These are phyloP conservation scores for Hsuehochloa calcarea DNA, from an alignment of 176 grass and related monocot species.

Conservation along the genomic window DNA sequence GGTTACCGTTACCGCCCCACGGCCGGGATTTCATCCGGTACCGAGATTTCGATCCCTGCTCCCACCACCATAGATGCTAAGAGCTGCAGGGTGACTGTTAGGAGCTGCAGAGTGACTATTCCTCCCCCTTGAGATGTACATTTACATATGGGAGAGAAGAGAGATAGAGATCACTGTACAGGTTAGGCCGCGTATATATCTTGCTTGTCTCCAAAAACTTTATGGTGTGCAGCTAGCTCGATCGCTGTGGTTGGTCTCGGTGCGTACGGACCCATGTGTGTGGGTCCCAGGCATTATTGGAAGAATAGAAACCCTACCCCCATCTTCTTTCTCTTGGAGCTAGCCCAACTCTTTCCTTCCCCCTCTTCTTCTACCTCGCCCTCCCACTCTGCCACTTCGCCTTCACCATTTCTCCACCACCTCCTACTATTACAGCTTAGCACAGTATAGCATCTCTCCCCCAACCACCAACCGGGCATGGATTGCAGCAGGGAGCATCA, in stretches of 20 bases:
- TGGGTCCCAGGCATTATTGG: conserved; percentile 68
- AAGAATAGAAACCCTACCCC: conserved; percentile 85
- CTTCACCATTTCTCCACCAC: not conserved
- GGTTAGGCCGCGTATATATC: not conserved
- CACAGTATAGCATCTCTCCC: not conserved
- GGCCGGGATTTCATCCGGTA: no score
- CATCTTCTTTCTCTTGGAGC: conserved; percentile 37
- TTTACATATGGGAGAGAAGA: not conserved
- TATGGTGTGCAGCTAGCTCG: conserved; percentile 9
- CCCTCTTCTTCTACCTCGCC: not conserved
- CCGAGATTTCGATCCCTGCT: no score
- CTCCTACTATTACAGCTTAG: not conserved
- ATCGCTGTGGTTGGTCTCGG: conserved; percentile 42
- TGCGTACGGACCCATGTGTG: conserved; percentile 50
- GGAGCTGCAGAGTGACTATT: conserved; percentile 7
- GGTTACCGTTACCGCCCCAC: no score
- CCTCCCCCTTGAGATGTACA: not conserved
- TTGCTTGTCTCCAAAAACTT: conserved; percentile 29
- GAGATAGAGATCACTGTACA: not conserved
- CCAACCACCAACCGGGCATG: conserved; percentile 33
- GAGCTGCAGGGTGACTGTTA: not conserved
- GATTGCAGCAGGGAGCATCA: no score
- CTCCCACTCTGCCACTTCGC: not conserved
- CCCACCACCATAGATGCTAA: not conserved
- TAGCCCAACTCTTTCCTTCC: conserved; percentile 13